phyloP scores from a whole-genome alignment of 164 flowering plant genomes.

The Pachysandra terminalis region DNA sequence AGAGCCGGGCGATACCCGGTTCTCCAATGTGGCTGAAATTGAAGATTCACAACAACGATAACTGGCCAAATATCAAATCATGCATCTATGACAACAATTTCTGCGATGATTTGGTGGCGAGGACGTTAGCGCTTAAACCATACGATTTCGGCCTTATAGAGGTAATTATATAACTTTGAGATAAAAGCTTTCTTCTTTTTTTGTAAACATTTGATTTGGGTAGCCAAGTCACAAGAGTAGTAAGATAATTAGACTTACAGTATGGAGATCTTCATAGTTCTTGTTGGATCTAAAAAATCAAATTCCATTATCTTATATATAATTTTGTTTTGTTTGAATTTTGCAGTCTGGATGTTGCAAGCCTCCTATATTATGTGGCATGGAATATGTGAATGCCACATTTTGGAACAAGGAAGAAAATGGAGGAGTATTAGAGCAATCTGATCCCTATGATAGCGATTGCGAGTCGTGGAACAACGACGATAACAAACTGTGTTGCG shows the following conservation, averaged over 20 bases:
- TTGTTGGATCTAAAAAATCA: too few relatives aligned
- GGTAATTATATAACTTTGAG: slow-evolving; percentile 16
- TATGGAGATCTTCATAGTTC: neutral
- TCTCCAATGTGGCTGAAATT: slow-evolving; percentile 35
- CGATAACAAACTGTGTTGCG: slow-evolving; percentile 24
- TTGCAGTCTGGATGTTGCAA: slow-evolving; percentile 45
- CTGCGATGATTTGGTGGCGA: slow-evolving; percentile 26
- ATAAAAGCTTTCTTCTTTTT: neutral
- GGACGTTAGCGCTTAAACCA: slow-evolving; percentile 8
- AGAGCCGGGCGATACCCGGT: slow-evolving; percentile 22
- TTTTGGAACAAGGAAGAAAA: slow-evolving; percentile 26
- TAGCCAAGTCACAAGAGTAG: neutral
- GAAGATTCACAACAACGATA: slow-evolving; percentile 8
- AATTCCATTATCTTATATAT: too few relatives aligned
- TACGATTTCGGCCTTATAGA: slow-evolving; percentile 27
- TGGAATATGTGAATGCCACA: slow-evolving; percentile 42
- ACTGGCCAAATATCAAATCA: slow-evolving; percentile 35
- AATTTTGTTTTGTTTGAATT: neutral
- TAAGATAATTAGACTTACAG: too few relatives aligned
- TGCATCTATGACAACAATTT: slow-evolving; percentile 24
- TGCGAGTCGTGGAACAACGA: slow-evolving; percentile 40
- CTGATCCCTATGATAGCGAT: slow-evolving; percentile 8
- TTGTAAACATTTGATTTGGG: too few relatives aligned
- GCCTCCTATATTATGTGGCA: slow-evolving; percentile 35
- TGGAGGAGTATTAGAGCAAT: neutral